Evolutionary conservation across 75 land plant species (phyloP).

Genomic region (Pinus tabuliformis): DNA sequence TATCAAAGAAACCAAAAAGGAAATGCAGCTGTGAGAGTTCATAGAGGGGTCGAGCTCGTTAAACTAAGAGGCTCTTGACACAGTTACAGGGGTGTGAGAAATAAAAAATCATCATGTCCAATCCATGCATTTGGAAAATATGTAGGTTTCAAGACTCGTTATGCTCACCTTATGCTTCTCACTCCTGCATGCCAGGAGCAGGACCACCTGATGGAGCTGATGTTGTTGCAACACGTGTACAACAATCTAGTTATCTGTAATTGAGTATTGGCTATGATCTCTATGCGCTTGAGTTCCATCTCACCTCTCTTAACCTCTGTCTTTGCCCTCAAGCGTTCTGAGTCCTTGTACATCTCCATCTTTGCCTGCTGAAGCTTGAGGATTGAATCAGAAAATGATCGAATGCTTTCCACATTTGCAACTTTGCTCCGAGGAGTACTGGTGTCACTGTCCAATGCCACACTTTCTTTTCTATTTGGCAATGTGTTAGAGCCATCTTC

Average conservation of each 20-base stretch:
- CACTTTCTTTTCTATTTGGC: conserved; percentile 6
- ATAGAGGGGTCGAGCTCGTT: no score
- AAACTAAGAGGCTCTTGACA: no score
- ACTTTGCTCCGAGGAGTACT: conserved; percentile 15
- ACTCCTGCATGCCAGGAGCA: neutral
- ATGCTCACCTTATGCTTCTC: neutral
- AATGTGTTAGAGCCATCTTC: conserved; percentile 24
- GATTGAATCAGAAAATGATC: conserved; percentile 22
- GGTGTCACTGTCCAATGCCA: conserved; percentile 14
- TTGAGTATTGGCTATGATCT: conserved; percentile 30
- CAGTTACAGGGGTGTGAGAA: no score
- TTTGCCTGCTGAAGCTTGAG: conserved; percentile 24
- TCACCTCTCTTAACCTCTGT: conserved; percentile 22
- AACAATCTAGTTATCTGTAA: conserved; percentile 29
- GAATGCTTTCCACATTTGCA: conserved; percentile 14
- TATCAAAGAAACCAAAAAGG: no score
- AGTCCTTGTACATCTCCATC: conserved; percentile 24
- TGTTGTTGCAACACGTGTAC: conserved; percentile 6
- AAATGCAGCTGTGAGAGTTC: no score
- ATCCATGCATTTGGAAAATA: no score
- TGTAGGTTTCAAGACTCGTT: no score
- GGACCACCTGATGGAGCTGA: neutral
- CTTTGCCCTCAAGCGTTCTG: conserved; percentile 19
- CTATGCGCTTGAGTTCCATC: conserved; percentile 32
- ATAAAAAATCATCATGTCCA: no score